Conservation (phyloP, 2,329 filamentous ascomycete species). For the Trichoderma endophyticum region DNA sequence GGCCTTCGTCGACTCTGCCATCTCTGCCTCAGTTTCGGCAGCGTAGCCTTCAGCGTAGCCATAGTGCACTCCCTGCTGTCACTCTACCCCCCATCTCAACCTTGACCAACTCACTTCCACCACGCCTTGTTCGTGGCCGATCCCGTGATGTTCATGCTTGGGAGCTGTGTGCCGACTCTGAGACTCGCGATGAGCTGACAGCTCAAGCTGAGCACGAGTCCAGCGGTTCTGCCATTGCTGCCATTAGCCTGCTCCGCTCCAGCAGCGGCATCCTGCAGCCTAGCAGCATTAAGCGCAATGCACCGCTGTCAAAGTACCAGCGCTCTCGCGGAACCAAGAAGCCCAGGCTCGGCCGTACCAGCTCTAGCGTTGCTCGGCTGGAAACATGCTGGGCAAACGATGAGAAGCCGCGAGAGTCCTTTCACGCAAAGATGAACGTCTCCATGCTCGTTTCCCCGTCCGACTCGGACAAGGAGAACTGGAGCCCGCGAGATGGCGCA, state of each 20-base stretch:
- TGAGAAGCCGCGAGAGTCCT: conserved; percentile 27
- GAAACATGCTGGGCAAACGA: conserved; percentile 41
- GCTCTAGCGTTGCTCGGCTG: conserved; percentile 61
- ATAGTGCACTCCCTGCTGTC: conserved; percentile 61
- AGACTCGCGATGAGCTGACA: conserved; percentile 73
- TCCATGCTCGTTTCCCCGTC: conserved; percentile 38
- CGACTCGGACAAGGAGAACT: conserved; percentile 96
- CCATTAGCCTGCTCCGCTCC: conserved; percentile 76
- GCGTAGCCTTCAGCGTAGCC: conserved; percentile 63
- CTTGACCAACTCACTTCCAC: conserved; percentile 52
- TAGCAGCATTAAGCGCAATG: conserved; percentile 66
- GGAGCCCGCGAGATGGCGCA: conserved; percentile 56
- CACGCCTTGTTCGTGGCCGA: conserved; percentile 62
- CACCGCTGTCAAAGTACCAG: conserved; percentile 36
- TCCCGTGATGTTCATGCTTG: conserved; percentile 86
- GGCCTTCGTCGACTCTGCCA: conserved; percentile 46
- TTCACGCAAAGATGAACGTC: conserved; percentile 37
- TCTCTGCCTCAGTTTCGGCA: conserved; percentile 47
- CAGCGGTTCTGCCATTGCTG: conserved; percentile 74
- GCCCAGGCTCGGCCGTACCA: conserved; percentile 57
- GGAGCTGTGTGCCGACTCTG: conserved; percentile 86
- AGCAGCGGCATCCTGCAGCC: conserved; percentile 53
- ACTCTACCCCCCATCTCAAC: conserved; percentile 56
- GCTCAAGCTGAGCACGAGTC: conserved; percentile 78
- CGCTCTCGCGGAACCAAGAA: conserved; percentile 52